phyloP scores from a whole-genome alignment of 495 filamentous ascomycete species.

The Daldinia vernicosa region DNA sequence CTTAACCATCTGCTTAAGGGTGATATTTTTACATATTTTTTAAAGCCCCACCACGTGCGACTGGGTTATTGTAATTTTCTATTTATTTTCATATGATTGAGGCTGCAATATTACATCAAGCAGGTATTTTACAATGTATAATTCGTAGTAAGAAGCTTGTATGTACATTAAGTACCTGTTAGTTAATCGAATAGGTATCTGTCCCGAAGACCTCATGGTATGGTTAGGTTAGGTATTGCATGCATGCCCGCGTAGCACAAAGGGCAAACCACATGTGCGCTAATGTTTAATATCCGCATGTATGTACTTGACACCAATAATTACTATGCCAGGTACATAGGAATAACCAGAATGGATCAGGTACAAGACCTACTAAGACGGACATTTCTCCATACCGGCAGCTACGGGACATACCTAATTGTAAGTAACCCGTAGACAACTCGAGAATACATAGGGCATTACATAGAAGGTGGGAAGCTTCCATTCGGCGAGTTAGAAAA shows the following conservation, averaged over 20 bases:
- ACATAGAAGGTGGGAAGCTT: constrained; percentile 7
- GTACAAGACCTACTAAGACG: neutral
- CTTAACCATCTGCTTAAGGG: neutral
- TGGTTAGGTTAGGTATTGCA: neutral
- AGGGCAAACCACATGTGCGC: constrained; percentile 22
- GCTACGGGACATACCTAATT: constrained; percentile 18
- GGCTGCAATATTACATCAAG: constrained; percentile 1
- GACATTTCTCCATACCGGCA: constrained; percentile 31
- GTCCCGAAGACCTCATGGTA: no score
- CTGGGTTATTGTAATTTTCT: neutral
- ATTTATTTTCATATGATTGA: neutral
- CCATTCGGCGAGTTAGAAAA: neutral
- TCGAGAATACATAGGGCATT: neutral
- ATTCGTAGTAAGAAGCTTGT: neutral
- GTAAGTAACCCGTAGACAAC: constrained; percentile 5
- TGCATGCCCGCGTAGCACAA: constrained; percentile 1
- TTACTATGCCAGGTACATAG: constrained; percentile 30
- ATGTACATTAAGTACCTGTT: no score
- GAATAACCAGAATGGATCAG: constrained; percentile 1
- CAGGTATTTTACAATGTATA: neutral
- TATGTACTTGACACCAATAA: constrained; percentile 15
- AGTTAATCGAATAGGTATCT: neutral
- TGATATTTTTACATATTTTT: neutral
- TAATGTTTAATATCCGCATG: constrained; percentile 26
- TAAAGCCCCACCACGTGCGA: neutral